Evolutionary conservation across 176 grass and related monocot species (phyloP).

Genomic region (Cenchrus americanus): DNA sequence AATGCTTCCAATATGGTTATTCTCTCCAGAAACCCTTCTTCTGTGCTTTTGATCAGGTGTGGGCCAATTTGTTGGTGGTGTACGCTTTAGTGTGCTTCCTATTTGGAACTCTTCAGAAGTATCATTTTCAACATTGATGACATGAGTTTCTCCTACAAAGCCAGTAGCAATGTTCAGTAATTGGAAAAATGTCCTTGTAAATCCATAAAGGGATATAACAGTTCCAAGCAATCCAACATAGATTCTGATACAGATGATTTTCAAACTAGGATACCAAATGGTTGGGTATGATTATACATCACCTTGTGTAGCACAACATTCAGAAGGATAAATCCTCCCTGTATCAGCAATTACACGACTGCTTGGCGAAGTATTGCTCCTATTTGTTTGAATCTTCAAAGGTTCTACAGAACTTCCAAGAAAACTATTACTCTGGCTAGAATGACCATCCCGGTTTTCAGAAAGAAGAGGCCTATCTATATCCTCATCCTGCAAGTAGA

Average conservation of each 20-base stretch:
- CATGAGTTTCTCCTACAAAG: constrained; percentile 70
- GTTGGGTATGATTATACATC: constrained; percentile 12
- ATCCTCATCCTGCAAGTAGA: constrained; percentile 66
- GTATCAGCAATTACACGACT: constrained; percentile 52
- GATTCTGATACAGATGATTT: background rate
- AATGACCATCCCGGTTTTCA: constrained; percentile 45
- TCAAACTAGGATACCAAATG: constrained; percentile 1
- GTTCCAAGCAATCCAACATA: constrained; percentile 12
- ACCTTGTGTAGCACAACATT: constrained; percentile 62
- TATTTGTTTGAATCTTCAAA: constrained; percentile 71
- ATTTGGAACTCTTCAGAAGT: constrained; percentile 53
- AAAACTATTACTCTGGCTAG: constrained; percentile 48
- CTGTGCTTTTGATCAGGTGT: constrained; percentile 48
- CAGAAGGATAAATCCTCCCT: constrained; percentile 48
- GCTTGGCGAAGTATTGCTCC: constrained; percentile 50
- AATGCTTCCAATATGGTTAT: constrained; percentile 36
- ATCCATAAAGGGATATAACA: constrained; percentile 6
- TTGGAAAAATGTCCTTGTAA: background rate
- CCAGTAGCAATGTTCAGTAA: constrained; percentile 30
- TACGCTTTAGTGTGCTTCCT: constrained; percentile 62
- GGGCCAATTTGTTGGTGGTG: constrained; percentile 42
- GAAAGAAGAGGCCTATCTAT: constrained; percentile 74
- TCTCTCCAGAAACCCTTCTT: constrained; percentile 37
- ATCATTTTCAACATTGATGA: constrained; percentile 66
- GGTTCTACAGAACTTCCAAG: constrained; percentile 52